Evolutionary conservation across 2,329 filamentous ascomycete species (phyloP).

Genomic region (Bipolaris cookei): DNA sequence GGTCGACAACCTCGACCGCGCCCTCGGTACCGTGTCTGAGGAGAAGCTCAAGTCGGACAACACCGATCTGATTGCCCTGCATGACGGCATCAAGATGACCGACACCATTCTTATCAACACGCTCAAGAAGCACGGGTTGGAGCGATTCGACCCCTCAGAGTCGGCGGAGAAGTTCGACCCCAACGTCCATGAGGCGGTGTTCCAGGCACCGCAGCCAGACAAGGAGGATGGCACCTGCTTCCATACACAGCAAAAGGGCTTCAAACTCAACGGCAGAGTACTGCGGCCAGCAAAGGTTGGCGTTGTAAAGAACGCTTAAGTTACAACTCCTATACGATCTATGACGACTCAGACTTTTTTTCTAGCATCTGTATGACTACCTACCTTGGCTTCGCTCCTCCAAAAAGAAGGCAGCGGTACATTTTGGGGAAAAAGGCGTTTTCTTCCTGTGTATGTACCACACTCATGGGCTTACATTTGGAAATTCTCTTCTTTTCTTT

Average conservation of each 20-base stretch:
- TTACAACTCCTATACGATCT: neutral
- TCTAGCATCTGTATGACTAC: conserved; percentile 34
- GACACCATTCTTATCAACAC: conserved; percentile 86
- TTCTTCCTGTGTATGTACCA: conserved; percentile 15
- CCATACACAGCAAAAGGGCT: conserved; percentile 93
- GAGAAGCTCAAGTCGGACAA: conserved; percentile 72
- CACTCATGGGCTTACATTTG: conserved; percentile 3
- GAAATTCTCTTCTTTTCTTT: neutral
- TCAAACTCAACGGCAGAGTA: conserved; percentile 87
- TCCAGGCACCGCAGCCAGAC: conserved; percentile 84
- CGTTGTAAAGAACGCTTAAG: conserved; percentile 80
- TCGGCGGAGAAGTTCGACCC: conserved; percentile 89
- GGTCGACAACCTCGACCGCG: conserved; percentile 96
- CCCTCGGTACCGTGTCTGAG: conserved; percentile 76
- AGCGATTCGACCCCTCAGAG: conserved; percentile 78
- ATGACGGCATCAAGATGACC: conserved; percentile 94
- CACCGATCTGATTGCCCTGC: conserved; percentile 78
- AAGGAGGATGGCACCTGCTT: conserved; percentile 93
- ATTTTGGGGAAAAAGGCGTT: conserved; percentile 27
- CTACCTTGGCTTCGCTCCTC: conserved; percentile 18
- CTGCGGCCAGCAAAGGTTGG: conserved; percentile 94
- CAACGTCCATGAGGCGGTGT: conserved; percentile 94
- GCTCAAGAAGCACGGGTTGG: conserved; percentile 90
- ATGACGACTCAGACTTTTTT: neutral
- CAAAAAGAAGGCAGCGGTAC: conserved; percentile 15